Percentiles rank a stretch among this genome's conserved stretches.
Evolutionary conservation across 345 rosid genomes (phyloP).

Genomic region (Xanthoceras sorbifolium): DNA sequence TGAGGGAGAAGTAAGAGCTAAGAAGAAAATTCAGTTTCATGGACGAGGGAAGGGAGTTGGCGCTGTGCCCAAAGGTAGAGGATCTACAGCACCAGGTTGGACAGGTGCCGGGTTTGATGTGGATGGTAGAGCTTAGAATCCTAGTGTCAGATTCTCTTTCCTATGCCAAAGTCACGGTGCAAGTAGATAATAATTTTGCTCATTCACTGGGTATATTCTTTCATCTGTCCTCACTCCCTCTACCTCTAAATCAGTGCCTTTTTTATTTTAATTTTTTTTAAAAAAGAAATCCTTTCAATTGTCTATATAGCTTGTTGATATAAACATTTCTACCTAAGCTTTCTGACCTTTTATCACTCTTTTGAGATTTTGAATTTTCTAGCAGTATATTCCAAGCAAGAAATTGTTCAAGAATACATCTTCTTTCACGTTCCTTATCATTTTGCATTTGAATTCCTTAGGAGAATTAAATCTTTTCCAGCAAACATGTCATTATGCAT

Average conservation of each 20-base stretch:
- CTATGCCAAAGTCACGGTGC: conserved; percentile 15
- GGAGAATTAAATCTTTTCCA: background rate
- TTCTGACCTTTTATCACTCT: conserved; percentile 11
- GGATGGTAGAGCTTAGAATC: conserved; percentile 57
- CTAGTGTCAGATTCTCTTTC: conserved; percentile 13
- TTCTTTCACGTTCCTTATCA: background rate
- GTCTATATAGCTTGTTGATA: conserved; percentile 23
- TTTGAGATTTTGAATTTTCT: background rate
- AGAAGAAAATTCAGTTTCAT: conserved; percentile 57
- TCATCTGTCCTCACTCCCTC: conserved; percentile 5
- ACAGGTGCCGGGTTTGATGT: conserved; percentile 79
- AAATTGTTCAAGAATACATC: background rate
- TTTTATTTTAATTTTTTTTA: conserved; percentile 1
- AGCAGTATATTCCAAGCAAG: conserved; percentile 6
- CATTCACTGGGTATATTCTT: conserved; percentile 19
- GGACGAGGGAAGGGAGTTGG: conserved; percentile 74
- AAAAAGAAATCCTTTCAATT: conserved; percentile 22
- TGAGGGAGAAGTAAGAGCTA: conserved; percentile 59
- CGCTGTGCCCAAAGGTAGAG: conserved; percentile 58
- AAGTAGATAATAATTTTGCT: background rate
- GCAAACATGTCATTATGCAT: background rate
- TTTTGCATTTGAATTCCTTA: background rate
- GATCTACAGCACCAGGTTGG: conserved; percentile 62
- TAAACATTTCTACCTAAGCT: conserved; percentile 8
- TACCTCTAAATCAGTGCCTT: conserved; percentile 2